A percentile compares a stretch with the other conserved stretches of the same genome.
phyloP scores from a whole-genome alignment of 768 basidiomycete species.

The Panaeolus papilionaceus region DNA sequence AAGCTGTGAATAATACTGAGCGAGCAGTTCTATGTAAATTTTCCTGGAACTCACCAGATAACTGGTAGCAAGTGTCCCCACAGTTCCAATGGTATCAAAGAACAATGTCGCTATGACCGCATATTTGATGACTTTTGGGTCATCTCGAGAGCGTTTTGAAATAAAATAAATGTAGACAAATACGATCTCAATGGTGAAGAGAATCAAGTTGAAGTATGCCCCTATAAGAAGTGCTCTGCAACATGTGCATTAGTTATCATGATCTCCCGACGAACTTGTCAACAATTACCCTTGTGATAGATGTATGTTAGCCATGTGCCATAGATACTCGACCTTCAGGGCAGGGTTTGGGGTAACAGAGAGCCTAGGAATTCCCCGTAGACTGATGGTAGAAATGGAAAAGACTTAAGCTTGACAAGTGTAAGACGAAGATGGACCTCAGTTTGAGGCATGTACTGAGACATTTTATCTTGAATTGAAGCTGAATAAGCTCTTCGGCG shows the following conservation, averaged over 20 bases:
- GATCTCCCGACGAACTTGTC: no score
- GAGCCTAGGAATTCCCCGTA: neutral
- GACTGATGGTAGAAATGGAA: neutral
- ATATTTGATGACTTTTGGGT: neutral
- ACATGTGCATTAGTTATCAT: no score
- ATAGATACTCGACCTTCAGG: neutral
- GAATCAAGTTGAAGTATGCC: constrained; percentile 5
- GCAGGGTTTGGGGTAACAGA: neutral
- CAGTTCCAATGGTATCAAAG: constrained; percentile 1
- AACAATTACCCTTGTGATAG: neutral
- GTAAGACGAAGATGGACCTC: no score
- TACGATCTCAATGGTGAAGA: neutral
- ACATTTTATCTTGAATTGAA: neutral
- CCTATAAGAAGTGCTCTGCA: constrained; percentile 1
- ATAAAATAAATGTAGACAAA: neutral
- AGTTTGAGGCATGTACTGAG: neutral
- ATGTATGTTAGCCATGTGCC: neutral
- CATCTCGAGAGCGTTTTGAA: neutral
- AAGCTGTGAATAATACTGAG: neutral
- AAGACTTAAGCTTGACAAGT: neutral
- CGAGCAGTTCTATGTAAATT: neutral
- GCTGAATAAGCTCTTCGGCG: no score
- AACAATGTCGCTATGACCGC: neutral
- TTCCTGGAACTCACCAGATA: neutral
- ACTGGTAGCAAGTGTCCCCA: constrained; percentile 4